Conservation (phyloP, 441 rosid species). For the Raphanus hybrid region DNA sequence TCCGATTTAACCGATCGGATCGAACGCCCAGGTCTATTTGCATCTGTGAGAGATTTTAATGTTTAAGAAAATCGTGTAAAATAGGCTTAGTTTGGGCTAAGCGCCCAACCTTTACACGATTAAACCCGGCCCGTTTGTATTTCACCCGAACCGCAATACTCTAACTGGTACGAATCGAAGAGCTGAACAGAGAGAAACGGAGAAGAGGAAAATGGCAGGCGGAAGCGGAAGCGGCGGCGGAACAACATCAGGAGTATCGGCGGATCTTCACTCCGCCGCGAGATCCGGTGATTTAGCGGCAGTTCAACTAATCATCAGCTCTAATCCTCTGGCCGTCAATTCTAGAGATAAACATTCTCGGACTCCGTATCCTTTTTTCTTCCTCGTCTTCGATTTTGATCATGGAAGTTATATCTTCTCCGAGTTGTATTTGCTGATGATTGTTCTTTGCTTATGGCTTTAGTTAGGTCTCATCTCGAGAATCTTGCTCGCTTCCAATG, state of each 20-base stretch:
- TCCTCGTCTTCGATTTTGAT: background rate
- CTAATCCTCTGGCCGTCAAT: conserved; percentile 72
- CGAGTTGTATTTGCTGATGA: background rate
- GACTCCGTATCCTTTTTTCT: conserved; percentile 77
- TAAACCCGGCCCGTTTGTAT: no score
- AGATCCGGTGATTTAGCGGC: conserved; percentile 79
- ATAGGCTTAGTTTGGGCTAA: no score
- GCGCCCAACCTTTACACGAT: no score
- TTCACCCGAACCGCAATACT: no score
- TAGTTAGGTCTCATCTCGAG: conserved; percentile 19
- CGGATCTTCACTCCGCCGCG: conserved; percentile 77
- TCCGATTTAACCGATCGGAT: no score
- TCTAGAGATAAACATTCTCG: conserved; percentile 94
- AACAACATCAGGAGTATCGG: conserved; percentile 40
- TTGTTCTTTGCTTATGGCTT: background rate
- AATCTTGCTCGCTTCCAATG: background rate
- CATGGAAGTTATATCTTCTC: background rate
- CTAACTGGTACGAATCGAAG: no score
- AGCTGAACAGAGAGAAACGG: no score
- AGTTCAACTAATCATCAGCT: conserved; percentile 57
- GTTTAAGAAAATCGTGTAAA: no score
- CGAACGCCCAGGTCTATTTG: no score
- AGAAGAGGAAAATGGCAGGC: conserved; percentile 24
- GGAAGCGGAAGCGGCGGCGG: conserved; percentile 33
- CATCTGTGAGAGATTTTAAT: no score